These are phyloP conservation scores for Oryza glumipatula DNA, from an alignment of 176 grass and related monocot species.

Conservation along the genomic window DNA sequence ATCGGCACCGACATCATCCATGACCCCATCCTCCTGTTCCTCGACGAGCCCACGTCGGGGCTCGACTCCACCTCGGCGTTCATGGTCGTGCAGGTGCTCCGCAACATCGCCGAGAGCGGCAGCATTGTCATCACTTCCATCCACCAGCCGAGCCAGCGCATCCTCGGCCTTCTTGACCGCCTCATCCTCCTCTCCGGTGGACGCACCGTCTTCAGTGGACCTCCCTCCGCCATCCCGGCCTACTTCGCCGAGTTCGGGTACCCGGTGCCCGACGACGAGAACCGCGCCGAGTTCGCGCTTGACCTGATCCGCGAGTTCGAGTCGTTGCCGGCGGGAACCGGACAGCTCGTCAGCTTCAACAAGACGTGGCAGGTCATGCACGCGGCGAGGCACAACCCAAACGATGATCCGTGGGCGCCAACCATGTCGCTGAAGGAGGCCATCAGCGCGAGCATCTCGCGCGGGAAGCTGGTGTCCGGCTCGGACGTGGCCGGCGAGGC, in stretches of 20 bases:
- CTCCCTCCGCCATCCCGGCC: constrained; percentile 45
- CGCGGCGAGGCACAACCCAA: not conserved
- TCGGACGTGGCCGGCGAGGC: constrained; percentile 51
- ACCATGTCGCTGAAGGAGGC: constrained; percentile 76
- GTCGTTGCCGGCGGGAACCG: constrained; percentile 57
- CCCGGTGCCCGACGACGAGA: constrained; percentile 75
- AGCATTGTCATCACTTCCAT: constrained; percentile 95
- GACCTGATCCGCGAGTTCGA: constrained; percentile 80
- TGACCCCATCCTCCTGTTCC: constrained; percentile 87
- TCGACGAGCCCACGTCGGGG: constrained; percentile 95
- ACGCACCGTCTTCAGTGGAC: constrained; percentile 67
- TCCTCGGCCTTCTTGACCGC: constrained; percentile 74
- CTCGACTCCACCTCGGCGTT: constrained; percentile 96
- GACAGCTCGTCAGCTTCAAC: constrained; percentile 75
- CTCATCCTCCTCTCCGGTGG: constrained; percentile 81
- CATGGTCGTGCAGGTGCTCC: constrained; percentile 93
- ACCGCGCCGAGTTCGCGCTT: constrained; percentile 87
- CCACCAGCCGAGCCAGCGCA: constrained; percentile 87
- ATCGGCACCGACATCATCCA: constrained; percentile 95
- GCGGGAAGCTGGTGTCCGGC: constrained; percentile 77
- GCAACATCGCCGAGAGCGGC: constrained; percentile 72
- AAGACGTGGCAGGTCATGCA: constrained; percentile 54
- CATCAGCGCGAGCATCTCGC: constrained; percentile 79
- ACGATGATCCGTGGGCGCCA: not conserved
- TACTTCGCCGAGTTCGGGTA: constrained; percentile 79